phyloP scores from a whole-genome alignment of 2,329 filamentous ascomycete species.

The Fonsecaea nubica region DNA sequence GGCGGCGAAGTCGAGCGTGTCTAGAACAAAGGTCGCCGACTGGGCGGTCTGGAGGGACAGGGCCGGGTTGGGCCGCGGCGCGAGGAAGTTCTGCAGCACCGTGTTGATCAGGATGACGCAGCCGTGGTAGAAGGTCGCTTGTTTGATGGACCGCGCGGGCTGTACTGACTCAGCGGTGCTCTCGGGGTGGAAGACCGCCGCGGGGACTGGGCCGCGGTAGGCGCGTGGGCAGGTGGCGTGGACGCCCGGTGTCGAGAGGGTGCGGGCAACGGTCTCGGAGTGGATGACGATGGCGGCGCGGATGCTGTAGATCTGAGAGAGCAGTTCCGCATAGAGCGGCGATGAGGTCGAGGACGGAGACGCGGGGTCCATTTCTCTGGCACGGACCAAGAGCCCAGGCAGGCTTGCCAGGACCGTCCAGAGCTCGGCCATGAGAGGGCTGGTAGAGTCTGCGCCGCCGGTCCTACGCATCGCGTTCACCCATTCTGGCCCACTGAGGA shows the following conservation, averaged over 20 bases:
- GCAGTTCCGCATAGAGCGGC: slow-evolving; percentile 6
- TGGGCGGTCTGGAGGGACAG: slow-evolving; percentile 13
- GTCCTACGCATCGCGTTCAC: slow-evolving; percentile 10
- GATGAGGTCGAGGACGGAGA: background rate
- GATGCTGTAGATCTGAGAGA: slow-evolving; percentile 8
- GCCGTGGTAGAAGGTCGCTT: slow-evolving; percentile 9
- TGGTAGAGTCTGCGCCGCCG: background rate
- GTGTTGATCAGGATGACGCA: slow-evolving; percentile 14
- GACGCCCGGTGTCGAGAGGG: slow-evolving; percentile 18
- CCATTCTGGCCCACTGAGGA: slow-evolving; percentile 14
- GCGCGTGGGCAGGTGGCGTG: slow-evolving; percentile 8
- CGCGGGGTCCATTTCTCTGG: background rate
- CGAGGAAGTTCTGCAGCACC: slow-evolving; percentile 8
- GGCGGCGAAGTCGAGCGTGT: slow-evolving; percentile 13
- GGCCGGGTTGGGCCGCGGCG: slow-evolving; percentile 3
- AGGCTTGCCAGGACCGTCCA: slow-evolving; percentile 6
- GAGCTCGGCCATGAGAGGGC: background rate
- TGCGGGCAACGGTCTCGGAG: slow-evolving; percentile 5
- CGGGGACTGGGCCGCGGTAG: slow-evolving; percentile 7
- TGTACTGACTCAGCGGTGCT: background rate
- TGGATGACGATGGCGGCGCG: slow-evolving; percentile 10
- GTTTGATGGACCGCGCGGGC: slow-evolving; percentile 11
- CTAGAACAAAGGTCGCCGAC: slow-evolving; percentile 6
- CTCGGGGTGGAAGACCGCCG: background rate
- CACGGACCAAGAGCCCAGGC: slow-evolving; percentile 3